Evolutionary conservation across 768 basidiomycete species (phyloP).

Genomic region (Xanthoconium purpureum): DNA sequence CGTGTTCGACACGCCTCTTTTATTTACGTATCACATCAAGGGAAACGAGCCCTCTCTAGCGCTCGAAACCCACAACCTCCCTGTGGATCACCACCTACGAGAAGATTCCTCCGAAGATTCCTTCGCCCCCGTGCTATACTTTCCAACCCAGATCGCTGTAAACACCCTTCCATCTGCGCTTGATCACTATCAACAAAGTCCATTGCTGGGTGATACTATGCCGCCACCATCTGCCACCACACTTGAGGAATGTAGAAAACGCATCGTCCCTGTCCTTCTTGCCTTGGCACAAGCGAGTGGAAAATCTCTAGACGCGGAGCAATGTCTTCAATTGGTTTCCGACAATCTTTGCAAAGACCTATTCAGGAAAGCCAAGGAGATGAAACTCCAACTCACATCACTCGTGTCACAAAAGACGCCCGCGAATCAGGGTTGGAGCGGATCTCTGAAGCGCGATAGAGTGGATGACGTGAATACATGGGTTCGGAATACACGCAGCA

Average conservation of each 20-base stretch:
- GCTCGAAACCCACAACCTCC: constrained; percentile 16
- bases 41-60: constrained; percentile 6
- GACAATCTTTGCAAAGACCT: constrained; percentile 25
- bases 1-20: background rate
- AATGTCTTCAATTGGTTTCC: constrained; percentile 26
- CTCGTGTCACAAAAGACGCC: constrained; percentile 4
- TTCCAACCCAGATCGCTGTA: constrained; percentile 10
- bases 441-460: constrained; percentile 10
- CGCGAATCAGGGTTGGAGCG: background rate
- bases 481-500: constrained; percentile 15
- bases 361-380: constrained; percentile 24
- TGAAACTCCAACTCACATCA: constrained; percentile 21
- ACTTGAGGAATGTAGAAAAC: constrained; percentile 27
- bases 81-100: background rate
- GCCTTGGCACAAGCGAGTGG: constrained; percentile 14
- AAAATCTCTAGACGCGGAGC: constrained; percentile 12
- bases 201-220: constrained; percentile 9
- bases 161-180: constrained; percentile 6
- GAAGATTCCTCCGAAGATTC: constrained; percentile 6
- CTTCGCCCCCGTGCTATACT: constrained; percentile 4
- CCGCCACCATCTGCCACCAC: constrained; percentile 6
- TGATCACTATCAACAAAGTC: constrained; percentile 3
- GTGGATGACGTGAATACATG: constrained; percentile 12
- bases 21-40: constrained; percentile 7
- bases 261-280: constrained; percentile 24